Evolutionary conservation across 352 stramenopile species (phyloP).

Genomic region (Phytopythium boreale): DNA sequence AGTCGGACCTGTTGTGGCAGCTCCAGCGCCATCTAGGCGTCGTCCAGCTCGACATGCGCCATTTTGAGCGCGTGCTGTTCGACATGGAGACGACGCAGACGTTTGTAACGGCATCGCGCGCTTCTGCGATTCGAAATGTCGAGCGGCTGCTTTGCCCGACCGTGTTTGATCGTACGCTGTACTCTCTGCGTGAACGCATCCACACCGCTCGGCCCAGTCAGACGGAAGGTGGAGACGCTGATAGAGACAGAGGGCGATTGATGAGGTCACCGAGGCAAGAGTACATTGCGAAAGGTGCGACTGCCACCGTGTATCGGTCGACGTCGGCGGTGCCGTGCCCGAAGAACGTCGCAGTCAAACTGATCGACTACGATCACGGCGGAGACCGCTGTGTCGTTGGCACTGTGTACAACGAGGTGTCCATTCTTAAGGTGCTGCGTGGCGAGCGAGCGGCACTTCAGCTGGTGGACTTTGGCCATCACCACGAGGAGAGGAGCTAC

Average conservation of each 20-base stretch:
- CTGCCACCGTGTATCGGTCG: slow-evolving; percentile 42
- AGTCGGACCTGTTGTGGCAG: slow-evolving; percentile 35
- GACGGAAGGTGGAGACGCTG: not conserved
- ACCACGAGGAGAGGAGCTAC: slow-evolving; percentile 31
- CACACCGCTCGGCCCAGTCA: not conserved
- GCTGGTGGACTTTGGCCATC: slow-evolving; percentile 59
- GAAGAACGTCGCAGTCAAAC: slow-evolving; percentile 42
- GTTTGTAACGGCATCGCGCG: slow-evolving; percentile 21
- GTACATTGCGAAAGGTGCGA: slow-evolving; percentile 52
- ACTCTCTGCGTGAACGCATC: slow-evolving; percentile 12
- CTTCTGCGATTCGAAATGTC: slow-evolving; percentile 29
- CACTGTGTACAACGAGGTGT: slow-evolving; percentile 53
- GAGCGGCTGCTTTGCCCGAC: slow-evolving; percentile 36
- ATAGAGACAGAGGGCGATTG: not conserved
- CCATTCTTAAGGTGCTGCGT: slow-evolving; percentile 40
- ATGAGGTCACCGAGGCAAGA: slow-evolving; percentile 1
- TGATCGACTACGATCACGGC: slow-evolving; percentile 38
- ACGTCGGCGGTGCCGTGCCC: slow-evolving; percentile 12
- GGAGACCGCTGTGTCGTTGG: slow-evolving; percentile 41
- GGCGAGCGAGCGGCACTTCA: slow-evolving; percentile 49
- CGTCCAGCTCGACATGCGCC: slow-evolving; percentile 13
- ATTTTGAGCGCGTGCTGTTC: slow-evolving; percentile 25
- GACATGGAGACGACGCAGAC: slow-evolving; percentile 28
- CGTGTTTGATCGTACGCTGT: slow-evolving; percentile 35
- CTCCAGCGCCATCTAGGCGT: slow-evolving; percentile 38